A percentile compares a stretch with the other conserved stretches of the same genome.
phyloP scores from a whole-genome alignment of 2,329 filamentous ascomycete genomes.

The Dendrostoma leiphaemia region DNA sequence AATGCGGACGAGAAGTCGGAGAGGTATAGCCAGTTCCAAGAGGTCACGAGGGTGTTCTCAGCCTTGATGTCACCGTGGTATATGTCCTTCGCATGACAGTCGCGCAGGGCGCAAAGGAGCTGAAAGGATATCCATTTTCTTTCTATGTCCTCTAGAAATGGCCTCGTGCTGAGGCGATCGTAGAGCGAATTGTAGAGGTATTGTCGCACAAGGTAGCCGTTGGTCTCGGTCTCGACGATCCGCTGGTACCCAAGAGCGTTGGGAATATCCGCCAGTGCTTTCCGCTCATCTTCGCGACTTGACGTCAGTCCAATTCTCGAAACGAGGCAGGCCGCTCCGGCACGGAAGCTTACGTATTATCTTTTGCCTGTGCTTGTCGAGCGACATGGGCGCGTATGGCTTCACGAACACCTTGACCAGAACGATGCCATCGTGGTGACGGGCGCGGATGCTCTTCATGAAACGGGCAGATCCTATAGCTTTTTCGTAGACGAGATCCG shows the following conservation, averaged over 20 bases:
- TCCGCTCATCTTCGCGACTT: constrained; percentile 66
- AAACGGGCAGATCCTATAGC: constrained; percentile 89
- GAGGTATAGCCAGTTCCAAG: constrained; percentile 98
- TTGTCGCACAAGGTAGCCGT: constrained; percentile 90
- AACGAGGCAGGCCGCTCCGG: not conserved
- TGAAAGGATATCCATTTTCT: constrained; percentile 99
- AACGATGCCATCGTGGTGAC: constrained; percentile 86
- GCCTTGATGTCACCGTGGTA: constrained; percentile 99
- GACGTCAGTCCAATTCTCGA: constrained; percentile 8
- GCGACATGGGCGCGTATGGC: constrained; percentile 77
- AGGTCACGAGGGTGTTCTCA: constrained; percentile 94
- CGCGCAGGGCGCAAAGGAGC: constrained; percentile 84
- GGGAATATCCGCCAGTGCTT: constrained; percentile 75
- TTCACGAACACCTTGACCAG: constrained; percentile 96
- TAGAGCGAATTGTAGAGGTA: constrained; percentile 96
- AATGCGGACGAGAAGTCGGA: constrained; percentile 96
- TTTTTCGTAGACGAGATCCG: constrained; percentile 88
- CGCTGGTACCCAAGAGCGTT: constrained; percentile 91
- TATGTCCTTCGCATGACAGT: constrained; percentile 84
- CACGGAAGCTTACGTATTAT: constrained; percentile 62
- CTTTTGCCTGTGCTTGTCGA: constrained; percentile 74
- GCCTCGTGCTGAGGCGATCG: constrained; percentile 92
- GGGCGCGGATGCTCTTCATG: constrained; percentile 92
- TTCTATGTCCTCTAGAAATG: constrained; percentile 95
- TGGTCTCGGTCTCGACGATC: constrained; percentile 85